Percentiles rank a stretch among this genome's conserved stretches.
Evolutionary conservation across 768 basidiomycete species (phyloP).

Genomic region (Termitomyces eurrhizus): DNA sequence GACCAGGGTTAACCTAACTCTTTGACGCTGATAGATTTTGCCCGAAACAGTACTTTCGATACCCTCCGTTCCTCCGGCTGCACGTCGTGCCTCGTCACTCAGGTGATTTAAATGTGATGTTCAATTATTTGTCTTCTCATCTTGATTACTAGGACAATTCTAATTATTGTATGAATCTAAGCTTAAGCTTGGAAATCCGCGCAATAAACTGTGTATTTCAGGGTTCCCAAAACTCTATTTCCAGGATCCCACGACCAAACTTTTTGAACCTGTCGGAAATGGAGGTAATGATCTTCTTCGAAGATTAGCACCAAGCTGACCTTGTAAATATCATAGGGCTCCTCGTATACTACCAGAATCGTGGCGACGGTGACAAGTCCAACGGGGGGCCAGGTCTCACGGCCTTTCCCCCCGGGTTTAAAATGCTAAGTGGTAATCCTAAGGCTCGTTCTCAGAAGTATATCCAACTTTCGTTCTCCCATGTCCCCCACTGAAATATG

Average conservation of each 20-base stretch:
- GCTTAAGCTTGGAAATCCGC: background rate
- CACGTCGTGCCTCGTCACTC: slow-evolving; percentile 32
- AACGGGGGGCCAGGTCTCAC: slow-evolving; percentile 38
- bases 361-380: slow-evolving; percentile 30
- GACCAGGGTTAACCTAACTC: background rate
- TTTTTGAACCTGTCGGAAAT: slow-evolving; percentile 33
- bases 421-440: slow-evolving; percentile 40
- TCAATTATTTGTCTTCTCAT: background rate
- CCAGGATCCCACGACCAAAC: slow-evolving; percentile 32
- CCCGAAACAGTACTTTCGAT: slow-evolving; percentile 29
- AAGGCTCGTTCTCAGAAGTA: slow-evolving; percentile 32
- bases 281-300: slow-evolving; percentile 23
- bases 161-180: slow-evolving; percentile 31
- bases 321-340: slow-evolving; percentile 22
- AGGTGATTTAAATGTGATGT: slow-evolving; percentile 16
- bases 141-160: slow-evolving; percentile 28
- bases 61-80: slow-evolving; percentile 31
- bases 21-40: slow-evolving; percentile 25
- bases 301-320: background rate
- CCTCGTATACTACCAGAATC: slow-evolving; percentile 39
- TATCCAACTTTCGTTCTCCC: background rate
- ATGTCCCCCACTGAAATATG: background rate
- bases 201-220: slow-evolving; percentile 7
- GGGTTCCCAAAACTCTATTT: slow-evolving; percentile 42
- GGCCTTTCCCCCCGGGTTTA: slow-evolving; percentile 40